Base-by-base conservation (phyloP, 129 eudicot species). In the Helianthus tuberosus region DNA sequence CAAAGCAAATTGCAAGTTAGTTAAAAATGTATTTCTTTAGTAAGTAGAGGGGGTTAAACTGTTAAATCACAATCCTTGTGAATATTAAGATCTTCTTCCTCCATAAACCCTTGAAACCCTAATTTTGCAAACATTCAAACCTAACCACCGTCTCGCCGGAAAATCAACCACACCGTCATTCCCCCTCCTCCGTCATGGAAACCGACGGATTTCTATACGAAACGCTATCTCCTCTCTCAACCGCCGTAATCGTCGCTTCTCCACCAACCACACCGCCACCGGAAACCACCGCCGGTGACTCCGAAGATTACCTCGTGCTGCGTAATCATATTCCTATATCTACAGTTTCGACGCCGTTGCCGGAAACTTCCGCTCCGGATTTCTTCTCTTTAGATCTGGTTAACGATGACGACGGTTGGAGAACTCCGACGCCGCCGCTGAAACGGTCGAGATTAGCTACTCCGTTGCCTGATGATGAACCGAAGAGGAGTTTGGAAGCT, bases 311-410 rank as follows among this genome's bases (percentile, higher is more conserved):
- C 73, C 78, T 76, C 10, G 95, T 93, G 23, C 72, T 89, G 50
- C 98, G 98, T 29, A 93, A 86, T 59, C 79, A 93, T 67, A 86
- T 87, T 23, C 86, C 92, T 1, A 72, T 87, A 6, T 41, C 86
- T 58, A 64, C 87, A 14, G 38, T 12, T 6, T 53, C 54, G 6
- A 64, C 79, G 60, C 73, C 80, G 17, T 41, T 72, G 11, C 73
- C 90, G 47, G 85, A 75, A 51, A 71, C 95, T 44, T 74, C 81
- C 10, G 84, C 92, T 0, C 73, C 82, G 0, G 98, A 93, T 14
- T 93, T 82, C 77, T 88, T 93, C 79, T 88, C 98, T 12, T 93
- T 93, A 14, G 96, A 90, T 25, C 79, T 83, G 64, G 77, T 65
- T 61, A 32, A 61, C 20, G 66, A 61, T 6, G 66, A 1, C 41